Base-by-base conservation (phyloP, 192 early-diverging fungal species). In the Cladochytrium replicatum region DNA sequence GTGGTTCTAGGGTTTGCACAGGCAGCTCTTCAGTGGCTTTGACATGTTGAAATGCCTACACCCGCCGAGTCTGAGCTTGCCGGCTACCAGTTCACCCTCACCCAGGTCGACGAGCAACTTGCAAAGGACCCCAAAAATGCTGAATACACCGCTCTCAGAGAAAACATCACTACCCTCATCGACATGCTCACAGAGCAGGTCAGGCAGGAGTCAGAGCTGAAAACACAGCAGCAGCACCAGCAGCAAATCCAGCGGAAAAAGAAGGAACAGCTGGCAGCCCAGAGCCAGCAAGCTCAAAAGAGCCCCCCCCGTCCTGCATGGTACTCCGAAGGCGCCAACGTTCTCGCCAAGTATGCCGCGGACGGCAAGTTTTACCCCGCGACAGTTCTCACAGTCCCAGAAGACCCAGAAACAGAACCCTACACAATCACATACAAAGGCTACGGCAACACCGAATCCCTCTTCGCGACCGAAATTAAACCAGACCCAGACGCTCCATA, bases 311-410 rank as follows among this genome's bases (percentile, higher is more conserved):
- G 9, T 21, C 13, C 3, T 23, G 37, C 29, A 4, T 40, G 47
- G 27, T 80, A 68, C 52, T 41, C 70, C 21, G 69, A 72, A 6
- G 83, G 80, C 7, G 71, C 79, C 25, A 68, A 63, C 21, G 78
- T 81, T 22, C 57, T 77, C 34, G 85, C 85, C 19, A 72, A 82
- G 43, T 86, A 71, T 43, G 55, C 68, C 4, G 67, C 50, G 4
- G 83, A 88, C 54, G 81, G 81, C 1, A 76, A 85, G 37, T 81
- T 74, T 41, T 87, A 82, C 46, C 70, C 68, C 50, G 76, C 71
- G 2, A 77, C 65, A 13, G 67, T 84, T 43, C 68, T 78, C n/a
- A 71, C 67, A 22, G 57, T 72, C 31, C 77, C 75, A 30, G 70
- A 75, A 19, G 57, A 57, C 2, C 17, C 49, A 7, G 37, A 8